phyloP scores from a whole-genome alignment of 163 green algal species.

The Chlorella variabilis region DNA sequence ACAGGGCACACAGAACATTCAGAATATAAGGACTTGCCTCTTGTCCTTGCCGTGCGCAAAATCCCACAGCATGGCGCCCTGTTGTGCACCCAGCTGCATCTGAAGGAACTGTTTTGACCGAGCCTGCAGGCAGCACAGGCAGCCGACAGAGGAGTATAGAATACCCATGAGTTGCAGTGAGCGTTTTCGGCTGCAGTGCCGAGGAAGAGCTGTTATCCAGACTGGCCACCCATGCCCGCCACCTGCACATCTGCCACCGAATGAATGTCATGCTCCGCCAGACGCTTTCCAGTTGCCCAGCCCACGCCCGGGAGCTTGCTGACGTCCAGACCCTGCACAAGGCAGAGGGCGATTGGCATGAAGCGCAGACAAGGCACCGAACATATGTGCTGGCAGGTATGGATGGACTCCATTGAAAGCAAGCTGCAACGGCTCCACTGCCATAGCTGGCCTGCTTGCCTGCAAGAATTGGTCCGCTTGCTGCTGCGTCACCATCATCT shows the following conservation, averaged over 20 bases:
- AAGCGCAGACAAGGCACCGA: background rate
- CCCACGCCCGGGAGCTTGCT: slow-evolving; percentile 80
- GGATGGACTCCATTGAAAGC: too few species aligned
- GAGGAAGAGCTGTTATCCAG: background rate
- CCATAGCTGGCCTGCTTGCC: slow-evolving; percentile 11
- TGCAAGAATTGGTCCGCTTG: slow-evolving; percentile 24
- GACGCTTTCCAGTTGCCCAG: slow-evolving; percentile 60
- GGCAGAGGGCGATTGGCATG: too few species aligned
- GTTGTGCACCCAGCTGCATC: slow-evolving; percentile 74
- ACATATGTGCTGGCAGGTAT: too few species aligned
- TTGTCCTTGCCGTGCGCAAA: slow-evolving; percentile 68
- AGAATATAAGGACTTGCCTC: background rate
- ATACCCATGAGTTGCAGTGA: too few species aligned
- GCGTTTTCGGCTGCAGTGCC: too few species aligned
- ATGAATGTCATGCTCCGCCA: slow-evolving; percentile 64
- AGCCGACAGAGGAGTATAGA: background rate
- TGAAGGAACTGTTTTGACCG: slow-evolving; percentile 63
- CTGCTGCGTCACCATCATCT: slow-evolving; percentile 50
- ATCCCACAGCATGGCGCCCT: slow-evolving; percentile 69
- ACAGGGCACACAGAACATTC: background rate
- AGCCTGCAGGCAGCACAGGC: background rate
- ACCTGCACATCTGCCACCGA: slow-evolving; percentile 66
- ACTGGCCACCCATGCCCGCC: too few species aligned
- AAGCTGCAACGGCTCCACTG: background rate
- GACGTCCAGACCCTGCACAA: slow-evolving; percentile 57